phyloP scores from a whole-genome alignment of 1,284 basidiomycete species.

The Tilletia horrida region DNA sequence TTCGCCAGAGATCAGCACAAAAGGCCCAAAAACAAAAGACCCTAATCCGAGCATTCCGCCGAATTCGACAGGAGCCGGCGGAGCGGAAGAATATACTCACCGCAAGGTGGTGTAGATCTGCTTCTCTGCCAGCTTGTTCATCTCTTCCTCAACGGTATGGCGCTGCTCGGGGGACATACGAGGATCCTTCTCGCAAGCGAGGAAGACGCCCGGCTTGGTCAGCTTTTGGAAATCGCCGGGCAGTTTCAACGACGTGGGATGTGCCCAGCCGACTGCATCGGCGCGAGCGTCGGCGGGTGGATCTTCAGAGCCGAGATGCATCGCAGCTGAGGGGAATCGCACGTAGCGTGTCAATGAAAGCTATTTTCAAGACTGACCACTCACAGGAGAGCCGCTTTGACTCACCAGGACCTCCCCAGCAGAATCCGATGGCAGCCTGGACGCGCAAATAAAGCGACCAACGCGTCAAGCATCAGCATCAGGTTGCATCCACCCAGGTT shows the following conservation, averaged over 20 bases:
- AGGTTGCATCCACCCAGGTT: no score
- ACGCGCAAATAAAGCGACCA: no score
- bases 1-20: not conserved
- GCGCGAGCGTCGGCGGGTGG: slow-evolving; percentile 17
- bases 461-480: no score
- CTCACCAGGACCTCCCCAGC: slow-evolving; percentile 12
- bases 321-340: not conserved
- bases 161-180: slow-evolving; percentile 25
- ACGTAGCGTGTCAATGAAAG: no score
- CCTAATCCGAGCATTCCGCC: no score
- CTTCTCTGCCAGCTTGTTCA: slow-evolving; percentile 18
- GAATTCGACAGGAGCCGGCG: not conserved
- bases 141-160: slow-evolving; percentile 19
- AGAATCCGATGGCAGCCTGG: slow-evolving; percentile 1
- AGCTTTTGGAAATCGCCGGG: slow-evolving; percentile 24
- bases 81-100: no score
- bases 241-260: slow-evolving; percentile 25
- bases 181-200: slow-evolving; percentile 24
- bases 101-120: slow-evolving; percentile 22
- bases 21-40: no score
- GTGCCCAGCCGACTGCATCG: slow-evolving; percentile 32
- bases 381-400: no score
- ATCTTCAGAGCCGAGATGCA: slow-evolving; percentile 18
- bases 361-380: no score
- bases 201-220: slow-evolving; percentile 24